Evolutionary conservation across 2,329 filamentous ascomycete species (phyloP), one percentile per base, ranked within the genome.

Genomic region (Sporothrix pallida): DNA sequence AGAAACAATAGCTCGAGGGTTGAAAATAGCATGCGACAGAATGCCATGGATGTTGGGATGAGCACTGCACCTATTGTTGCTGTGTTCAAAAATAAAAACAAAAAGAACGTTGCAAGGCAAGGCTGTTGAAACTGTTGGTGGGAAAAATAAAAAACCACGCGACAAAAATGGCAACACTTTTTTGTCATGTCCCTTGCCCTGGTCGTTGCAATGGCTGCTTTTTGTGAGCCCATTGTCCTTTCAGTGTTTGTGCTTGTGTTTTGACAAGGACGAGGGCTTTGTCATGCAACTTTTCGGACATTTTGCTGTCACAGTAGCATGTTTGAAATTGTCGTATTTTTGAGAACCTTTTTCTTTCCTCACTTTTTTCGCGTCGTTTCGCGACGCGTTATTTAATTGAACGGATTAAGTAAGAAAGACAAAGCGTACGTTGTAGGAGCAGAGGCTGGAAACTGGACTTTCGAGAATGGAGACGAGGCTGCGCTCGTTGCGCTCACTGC

Each of bases 361-460:
- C 5, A 46, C 12, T 10, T n/a, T 20, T n/a, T 37, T 65, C n/a
- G n/a, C 60, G 60, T 54, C 60, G 60, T 4, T 17, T 10, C 26
- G 65, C 65, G 65, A 69, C 65, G 65, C 65, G 65, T 52, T 42
- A 50, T 69, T 52, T 50, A 69, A 69, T 50, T 68, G 65, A 54
- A 54, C 2, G 8, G 10, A 13, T n/a, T 13, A 26, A 65, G 42
- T 46, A 23, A 62, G 58, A 65, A 60, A 31, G 56, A 37, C 63
- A 50, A 67, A 50, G 44, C 63, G 44, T 7, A 31, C 44, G 50
- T 50, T n/a, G 46, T 44, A 46, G 60, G 46, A 37, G 44, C n/a
- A n/a, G n/a, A 13, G 48, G 17, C 48, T 15, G 13, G 48, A 6
- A 50, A 50, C 48, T 6, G 31, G 31, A 37, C 2, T 37, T 37